Evolutionary conservation across 2,329 filamentous ascomycete genomes (phyloP).

Genomic region (Ascochyta viciae-villosae): DNA sequence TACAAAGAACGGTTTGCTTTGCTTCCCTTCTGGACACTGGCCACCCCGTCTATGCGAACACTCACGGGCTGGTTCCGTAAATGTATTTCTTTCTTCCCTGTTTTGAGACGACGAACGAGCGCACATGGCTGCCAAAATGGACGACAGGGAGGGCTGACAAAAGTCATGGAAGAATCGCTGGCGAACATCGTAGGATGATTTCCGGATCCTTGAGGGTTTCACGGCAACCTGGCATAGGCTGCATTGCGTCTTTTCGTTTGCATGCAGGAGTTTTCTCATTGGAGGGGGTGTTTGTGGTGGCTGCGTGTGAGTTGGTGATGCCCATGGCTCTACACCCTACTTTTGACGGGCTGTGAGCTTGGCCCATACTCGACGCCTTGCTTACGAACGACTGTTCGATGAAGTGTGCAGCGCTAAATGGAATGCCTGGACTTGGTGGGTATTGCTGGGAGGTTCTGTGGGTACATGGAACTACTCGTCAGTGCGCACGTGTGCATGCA

Average conservation of each 20-base stretch:
- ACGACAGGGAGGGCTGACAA: slow-evolving; percentile 38
- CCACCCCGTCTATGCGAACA: slow-evolving; percentile 36
- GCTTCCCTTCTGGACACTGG: slow-evolving; percentile 40
- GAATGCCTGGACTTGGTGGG: slow-evolving; percentile 29
- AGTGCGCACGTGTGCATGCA: slow-evolving; percentile 1
- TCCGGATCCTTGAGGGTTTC: slow-evolving; percentile 28
- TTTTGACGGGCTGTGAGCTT: slow-evolving; percentile 10
- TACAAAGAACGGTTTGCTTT: slow-evolving; percentile 46
- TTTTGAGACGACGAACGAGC: slow-evolving; percentile 36
- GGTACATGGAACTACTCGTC: slow-evolving; percentile 1
- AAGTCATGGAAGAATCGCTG: slow-evolving; percentile 37
- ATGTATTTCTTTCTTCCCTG: slow-evolving; percentile 43
- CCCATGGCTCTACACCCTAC: slow-evolving; percentile 6
- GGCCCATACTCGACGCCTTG: slow-evolving; percentile 10
- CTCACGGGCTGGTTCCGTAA: slow-evolving; percentile 40
- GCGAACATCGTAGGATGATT: slow-evolving; percentile 39
- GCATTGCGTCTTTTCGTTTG: slow-evolving; percentile 39
- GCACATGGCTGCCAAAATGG: slow-evolving; percentile 38
- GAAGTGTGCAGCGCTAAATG: slow-evolving; percentile 9
- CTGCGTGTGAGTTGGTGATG: slow-evolving; percentile 28
- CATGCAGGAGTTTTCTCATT: slow-evolving; percentile 48
- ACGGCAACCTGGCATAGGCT: slow-evolving; percentile 34
- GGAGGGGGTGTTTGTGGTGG: slow-evolving; percentile 34
- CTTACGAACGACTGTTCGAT: slow-evolving; percentile 7
- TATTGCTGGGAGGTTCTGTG: slow-evolving; percentile 23